Conservation (phyloP, 2,329 filamentous ascomycete genomes). For the Scedosporium dehoogii region DNA sequence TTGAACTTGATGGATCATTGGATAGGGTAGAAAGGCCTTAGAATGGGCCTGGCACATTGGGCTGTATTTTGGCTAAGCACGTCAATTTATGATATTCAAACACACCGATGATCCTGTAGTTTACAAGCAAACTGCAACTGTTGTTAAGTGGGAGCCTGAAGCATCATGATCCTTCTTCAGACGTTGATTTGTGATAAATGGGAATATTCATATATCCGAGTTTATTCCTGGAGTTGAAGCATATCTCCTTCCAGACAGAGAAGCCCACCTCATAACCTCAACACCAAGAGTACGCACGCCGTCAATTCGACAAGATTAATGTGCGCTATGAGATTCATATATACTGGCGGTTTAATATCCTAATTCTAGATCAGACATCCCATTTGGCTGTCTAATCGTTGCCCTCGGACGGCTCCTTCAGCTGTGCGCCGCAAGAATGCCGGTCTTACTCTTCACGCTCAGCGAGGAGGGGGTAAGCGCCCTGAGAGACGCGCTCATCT, state of each 20-base stretch:
- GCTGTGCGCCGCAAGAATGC: slow-evolving; percentile 28
- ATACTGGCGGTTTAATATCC: no score
- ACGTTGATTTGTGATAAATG: neutral
- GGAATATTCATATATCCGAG: neutral
- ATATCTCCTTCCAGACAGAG: neutral
- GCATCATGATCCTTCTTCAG: neutral
- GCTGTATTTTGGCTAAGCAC: no score
- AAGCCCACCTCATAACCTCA: neutral
- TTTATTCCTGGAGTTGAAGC: neutral
- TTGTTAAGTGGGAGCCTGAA: neutral
- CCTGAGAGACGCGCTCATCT: slow-evolving; percentile 63
- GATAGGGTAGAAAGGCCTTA: no score
- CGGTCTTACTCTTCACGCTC: slow-evolving; percentile 61
- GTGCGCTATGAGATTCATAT: no score
- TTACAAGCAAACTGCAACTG: neutral
- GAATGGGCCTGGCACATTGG: no score
- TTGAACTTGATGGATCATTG: no score
- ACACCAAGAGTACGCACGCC: neutral
- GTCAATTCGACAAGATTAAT: no score
- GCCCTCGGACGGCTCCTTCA: no score
- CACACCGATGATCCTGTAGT: no score
- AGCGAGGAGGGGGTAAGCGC: slow-evolving; percentile 61
- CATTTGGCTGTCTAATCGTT: no score
- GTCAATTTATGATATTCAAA: no score
- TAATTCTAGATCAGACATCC: no score